Evolutionary conservation across 1,284 basidiomycete genomes (phyloP).

Genomic region (Naganishia albida): DNA sequence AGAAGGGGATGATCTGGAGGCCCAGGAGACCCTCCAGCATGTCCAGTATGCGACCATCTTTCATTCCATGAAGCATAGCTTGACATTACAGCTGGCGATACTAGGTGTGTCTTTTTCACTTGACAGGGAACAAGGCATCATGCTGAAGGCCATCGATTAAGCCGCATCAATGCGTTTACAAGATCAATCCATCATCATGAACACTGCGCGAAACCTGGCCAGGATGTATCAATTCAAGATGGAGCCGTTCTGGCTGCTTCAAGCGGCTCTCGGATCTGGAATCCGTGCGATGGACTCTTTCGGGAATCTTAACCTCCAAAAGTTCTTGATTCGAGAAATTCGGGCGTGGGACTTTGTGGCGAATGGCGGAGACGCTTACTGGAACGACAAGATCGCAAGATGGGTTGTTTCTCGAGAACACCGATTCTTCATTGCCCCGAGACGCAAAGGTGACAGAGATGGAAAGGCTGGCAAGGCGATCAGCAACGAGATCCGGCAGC

Average conservation of each 20-base stretch:
- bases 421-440: background rate
- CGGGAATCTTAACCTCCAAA: constrained; percentile 32
- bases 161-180: constrained; percentile 24
- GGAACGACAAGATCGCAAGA: constrained; percentile 31
- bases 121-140: background rate
- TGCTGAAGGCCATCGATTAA: background rate
- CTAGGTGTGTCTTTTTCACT: constrained; percentile 6
- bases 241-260: constrained; percentile 29
- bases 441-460: background rate
- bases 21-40: constrained; percentile 30
- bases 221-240: constrained; percentile 29
- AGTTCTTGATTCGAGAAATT: constrained; percentile 31
- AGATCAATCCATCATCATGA: constrained; percentile 25
- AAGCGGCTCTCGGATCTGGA: constrained; percentile 30
- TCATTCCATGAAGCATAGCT: constrained; percentile 15
- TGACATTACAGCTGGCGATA: constrained; percentile 23
- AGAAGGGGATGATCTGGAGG: constrained; percentile 21
- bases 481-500: background rate
- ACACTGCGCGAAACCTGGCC: constrained; percentile 26
- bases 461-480: background rate
- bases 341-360: constrained; percentile 30
- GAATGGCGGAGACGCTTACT: constrained; percentile 24
- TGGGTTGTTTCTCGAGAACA: constrained; percentile 23
- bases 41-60: constrained; percentile 32
- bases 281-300: constrained; percentile 21